Conservation (phyloP, 2,329 filamentous ascomycete genomes). For the Venturia effusa region DNA sequence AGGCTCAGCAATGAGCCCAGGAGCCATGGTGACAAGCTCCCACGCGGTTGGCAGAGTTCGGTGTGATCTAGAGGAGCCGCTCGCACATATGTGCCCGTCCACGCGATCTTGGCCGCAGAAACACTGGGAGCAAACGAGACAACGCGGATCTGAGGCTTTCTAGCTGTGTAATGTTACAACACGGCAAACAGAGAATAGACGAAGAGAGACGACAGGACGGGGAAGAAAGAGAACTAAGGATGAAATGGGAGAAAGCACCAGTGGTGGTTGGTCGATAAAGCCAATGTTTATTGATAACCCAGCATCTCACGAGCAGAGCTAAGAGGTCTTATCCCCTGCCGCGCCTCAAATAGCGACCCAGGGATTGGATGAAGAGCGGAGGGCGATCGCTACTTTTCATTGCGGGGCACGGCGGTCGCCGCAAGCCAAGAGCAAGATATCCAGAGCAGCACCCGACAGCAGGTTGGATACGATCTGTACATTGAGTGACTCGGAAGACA, state of each 20-base stretch:
- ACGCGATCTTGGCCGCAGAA: neutral
- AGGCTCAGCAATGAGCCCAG: conserved; percentile 42
- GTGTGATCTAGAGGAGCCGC: neutral
- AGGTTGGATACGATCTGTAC: no score
- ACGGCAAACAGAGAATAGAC: neutral
- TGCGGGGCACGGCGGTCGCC: neutral
- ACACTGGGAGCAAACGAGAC: neutral
- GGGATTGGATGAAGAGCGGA: neutral
- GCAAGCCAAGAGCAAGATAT: neutral
- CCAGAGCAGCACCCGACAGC: no score
- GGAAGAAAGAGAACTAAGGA: neutral
- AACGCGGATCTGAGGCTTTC: neutral
- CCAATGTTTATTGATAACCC: neutral
- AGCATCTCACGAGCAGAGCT: neutral
- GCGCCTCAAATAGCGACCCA: neutral
- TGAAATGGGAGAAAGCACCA: neutral
- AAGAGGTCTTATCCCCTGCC: neutral
- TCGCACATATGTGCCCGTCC: neutral
- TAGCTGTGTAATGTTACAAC: neutral
- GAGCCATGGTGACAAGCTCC: conserved; percentile 39
- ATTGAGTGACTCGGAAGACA: no score
- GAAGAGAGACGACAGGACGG: neutral
- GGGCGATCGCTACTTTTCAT: no score
- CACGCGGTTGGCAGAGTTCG: neutral
- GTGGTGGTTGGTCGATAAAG: neutral